A percentile compares a stretch with the other conserved stretches of the same genome.
phyloP scores from a whole-genome alignment of 306 rosid species.

The Medicago ruthenica region DNA sequence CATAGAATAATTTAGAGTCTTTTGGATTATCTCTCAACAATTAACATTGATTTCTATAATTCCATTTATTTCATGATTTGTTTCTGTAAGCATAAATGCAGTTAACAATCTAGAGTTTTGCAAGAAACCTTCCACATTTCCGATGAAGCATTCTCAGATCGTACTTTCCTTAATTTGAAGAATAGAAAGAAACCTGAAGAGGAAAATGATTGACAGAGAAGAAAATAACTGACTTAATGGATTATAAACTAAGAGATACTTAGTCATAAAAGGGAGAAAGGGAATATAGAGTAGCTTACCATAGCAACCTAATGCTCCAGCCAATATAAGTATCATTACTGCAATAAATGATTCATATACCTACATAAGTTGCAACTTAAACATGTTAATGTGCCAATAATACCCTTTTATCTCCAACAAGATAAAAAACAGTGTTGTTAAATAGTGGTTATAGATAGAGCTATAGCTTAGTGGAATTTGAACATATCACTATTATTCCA shows the following conservation, averaged over 20 bases:
- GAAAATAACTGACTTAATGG: neutral
- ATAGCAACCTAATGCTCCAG: slow-evolving; percentile 69
- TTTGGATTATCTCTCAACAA: neutral
- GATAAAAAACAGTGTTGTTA: neutral
- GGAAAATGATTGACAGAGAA: neutral
- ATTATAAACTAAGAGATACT: neutral
- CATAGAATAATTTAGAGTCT: neutral
- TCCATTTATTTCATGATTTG: too few relatives aligned
- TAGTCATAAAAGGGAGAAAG: slow-evolving; percentile 1
- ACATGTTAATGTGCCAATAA: neutral
- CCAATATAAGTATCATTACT: slow-evolving; percentile 50
- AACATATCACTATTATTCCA: neutral
- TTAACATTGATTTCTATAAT: neutral
- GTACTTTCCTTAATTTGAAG: slow-evolving; percentile 60
- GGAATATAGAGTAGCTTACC: slow-evolving; percentile 49
- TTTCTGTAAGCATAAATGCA: neutral
- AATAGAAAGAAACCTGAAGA: slow-evolving; percentile 60
- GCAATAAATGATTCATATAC: slow-evolving; percentile 66
- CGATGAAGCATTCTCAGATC: slow-evolving; percentile 69
- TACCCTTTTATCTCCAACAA: too few relatives aligned
- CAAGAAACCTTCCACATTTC: slow-evolving; percentile 76
- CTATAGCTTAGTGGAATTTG: neutral
- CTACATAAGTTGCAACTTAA: slow-evolving; percentile 47
- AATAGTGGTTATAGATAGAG: neutral
- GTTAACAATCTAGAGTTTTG: slow-evolving; percentile 1